These are phyloP conservation scores for Pisolithus marmoratus DNA, from an alignment of 768 basidiomycete species.

Conservation along the genomic window DNA sequence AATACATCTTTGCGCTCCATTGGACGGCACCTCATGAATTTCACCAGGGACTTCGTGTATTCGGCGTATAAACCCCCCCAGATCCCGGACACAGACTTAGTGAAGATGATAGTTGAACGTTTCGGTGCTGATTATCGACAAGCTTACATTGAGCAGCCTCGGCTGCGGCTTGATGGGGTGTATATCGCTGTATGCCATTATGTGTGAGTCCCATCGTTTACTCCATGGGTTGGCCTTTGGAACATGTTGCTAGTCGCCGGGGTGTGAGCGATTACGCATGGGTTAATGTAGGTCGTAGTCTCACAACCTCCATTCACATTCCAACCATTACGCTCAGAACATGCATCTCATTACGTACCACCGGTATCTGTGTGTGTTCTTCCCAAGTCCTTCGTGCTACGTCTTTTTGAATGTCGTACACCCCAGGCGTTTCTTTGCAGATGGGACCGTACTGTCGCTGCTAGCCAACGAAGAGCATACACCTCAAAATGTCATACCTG, in stretches of 20 bases:
- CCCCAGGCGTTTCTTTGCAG: conserved; percentile 76
- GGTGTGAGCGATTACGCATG: conserved; percentile 82
- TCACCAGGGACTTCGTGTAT: conserved; percentile 54
- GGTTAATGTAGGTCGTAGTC: conserved; percentile 61
- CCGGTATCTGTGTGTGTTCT: conserved; percentile 69
- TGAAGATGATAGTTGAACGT: conserved; percentile 44
- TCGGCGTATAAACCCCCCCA: conserved; percentile 73
- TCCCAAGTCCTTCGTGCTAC: neutral
- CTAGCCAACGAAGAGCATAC: conserved; percentile 73
- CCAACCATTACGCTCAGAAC: conserved; percentile 39
- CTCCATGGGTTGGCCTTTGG: neutral
- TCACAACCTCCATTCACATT: conserved; percentile 1
- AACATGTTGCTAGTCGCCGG: conserved; percentile 30
- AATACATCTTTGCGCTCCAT: neutral
- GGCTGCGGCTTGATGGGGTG: conserved; percentile 80
- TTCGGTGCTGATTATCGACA: conserved; percentile 66
- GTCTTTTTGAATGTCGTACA: neutral
- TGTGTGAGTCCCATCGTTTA: conserved; percentile 43
- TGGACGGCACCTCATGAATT: conserved; percentile 5
- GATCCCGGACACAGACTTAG: conserved; percentile 45
- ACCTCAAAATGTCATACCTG: conserved; percentile 68
- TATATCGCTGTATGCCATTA: conserved; percentile 93
- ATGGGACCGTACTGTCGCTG: conserved; percentile 81
- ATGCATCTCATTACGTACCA: conserved; percentile 89
- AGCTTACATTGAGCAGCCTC: conserved; percentile 77